Evolutionary conservation across 192 early-diverging fungal genomes (phyloP).

Genomic region (Geranomyces michiganensis): DNA sequence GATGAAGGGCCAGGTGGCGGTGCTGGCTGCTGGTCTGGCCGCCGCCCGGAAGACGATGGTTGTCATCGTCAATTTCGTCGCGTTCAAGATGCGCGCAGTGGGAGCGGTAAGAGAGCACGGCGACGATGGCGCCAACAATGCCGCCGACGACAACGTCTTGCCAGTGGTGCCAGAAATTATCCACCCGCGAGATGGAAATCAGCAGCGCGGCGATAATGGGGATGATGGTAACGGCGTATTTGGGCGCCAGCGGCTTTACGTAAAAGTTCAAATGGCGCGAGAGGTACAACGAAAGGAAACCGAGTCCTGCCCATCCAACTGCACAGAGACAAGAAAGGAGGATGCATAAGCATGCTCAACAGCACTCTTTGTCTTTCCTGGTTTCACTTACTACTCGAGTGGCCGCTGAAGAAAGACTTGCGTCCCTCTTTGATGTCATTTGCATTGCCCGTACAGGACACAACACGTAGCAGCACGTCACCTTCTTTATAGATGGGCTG

Average conservation of each 20-base stretch:
- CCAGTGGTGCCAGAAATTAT: slow-evolving; percentile 39
- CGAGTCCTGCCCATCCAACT: slow-evolving; percentile 28
- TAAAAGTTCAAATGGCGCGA: slow-evolving; percentile 32
- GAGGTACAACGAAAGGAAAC: slow-evolving; percentile 32
- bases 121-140: slow-evolving; percentile 23
- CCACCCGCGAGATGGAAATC: slow-evolving; percentile 33
- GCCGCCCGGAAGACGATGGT: not conserved
- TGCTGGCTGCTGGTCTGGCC: not conserved
- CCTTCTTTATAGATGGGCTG: slow-evolving; percentile 5
- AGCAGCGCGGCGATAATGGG: slow-evolving; percentile 30
- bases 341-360: not conserved
- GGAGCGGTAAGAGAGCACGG: slow-evolving; percentile 25
- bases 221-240: slow-evolving; percentile 29
- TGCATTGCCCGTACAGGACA: slow-evolving; percentile 19
- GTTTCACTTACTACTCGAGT: slow-evolving; percentile 29
- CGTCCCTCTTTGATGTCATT: slow-evolving; percentile 35
- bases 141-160: slow-evolving; percentile 36
- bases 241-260: slow-evolving; percentile 22
- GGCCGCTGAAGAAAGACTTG: slow-evolving; percentile 39
- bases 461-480: slow-evolving; percentile 11
- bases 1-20: not conserved
- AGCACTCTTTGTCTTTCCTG: too few relatives aligned
- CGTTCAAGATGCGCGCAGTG: slow-evolving; percentile 22
- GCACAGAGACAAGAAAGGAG: not conserved
- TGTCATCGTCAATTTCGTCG: not conserved